Evolutionary conservation across 2,329 filamentous ascomycete genomes (phyloP).

Genomic region (Monilinia fructicola): DNA sequence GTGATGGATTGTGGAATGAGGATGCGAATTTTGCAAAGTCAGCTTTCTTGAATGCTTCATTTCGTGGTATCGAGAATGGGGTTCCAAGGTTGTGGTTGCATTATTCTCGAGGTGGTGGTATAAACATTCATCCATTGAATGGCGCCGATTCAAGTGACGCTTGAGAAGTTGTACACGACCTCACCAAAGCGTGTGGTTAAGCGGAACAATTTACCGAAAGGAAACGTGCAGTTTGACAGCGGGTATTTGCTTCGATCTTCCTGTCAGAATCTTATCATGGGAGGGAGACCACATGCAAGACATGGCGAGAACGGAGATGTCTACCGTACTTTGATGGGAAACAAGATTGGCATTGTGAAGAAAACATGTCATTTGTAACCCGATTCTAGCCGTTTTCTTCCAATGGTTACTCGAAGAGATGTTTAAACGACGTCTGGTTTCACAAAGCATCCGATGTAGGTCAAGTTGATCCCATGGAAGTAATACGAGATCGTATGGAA

Average conservation of each 20-base stretch:
- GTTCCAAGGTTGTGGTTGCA: too few relatives aligned
- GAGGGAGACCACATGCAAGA: background rate
- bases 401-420: too few relatives aligned
- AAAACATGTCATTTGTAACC: background rate
- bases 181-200: too few relatives aligned
- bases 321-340: background rate
- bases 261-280: background rate
- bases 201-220: background rate
- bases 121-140: too few relatives aligned
- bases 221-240: background rate
- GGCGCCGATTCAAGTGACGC: too few relatives aligned
- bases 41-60: too few relatives aligned
- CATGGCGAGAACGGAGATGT: slow-evolving; percentile 1
- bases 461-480: background rate
- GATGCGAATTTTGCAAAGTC: too few relatives aligned
- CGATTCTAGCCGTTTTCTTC: background rate
- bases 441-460: background rate
- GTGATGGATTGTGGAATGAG: too few relatives aligned
- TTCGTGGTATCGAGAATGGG: too few relatives aligned
- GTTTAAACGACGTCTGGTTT: background rate
- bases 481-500: slow-evolving; percentile 8
- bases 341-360: background rate
- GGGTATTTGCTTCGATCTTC: slow-evolving; percentile 1
- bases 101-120: too few relatives aligned
- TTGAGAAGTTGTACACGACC: background rate